Evolutionary conservation across 1,284 basidiomycete genomes (phyloP).

Genomic region (Dichomitus squalens): DNA sequence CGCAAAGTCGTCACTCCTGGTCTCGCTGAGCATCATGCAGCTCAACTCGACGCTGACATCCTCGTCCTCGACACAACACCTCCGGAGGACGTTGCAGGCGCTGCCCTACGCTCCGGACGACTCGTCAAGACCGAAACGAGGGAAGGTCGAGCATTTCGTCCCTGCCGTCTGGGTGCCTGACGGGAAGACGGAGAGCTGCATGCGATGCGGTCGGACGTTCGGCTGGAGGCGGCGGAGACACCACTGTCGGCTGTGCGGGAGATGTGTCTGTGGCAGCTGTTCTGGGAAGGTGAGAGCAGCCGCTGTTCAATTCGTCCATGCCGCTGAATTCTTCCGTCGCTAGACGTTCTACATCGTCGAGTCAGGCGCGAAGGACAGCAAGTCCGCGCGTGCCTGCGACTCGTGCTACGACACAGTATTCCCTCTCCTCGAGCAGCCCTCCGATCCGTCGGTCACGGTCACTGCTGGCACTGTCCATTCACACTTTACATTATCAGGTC

Average conservation of each 20-base stretch:
- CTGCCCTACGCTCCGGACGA: constrained; percentile 66
- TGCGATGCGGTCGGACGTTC: constrained; percentile 80
- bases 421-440: constrained; percentile 52
- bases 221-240: constrained; percentile 84
- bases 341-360: constrained; percentile 82
- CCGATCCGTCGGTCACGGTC: constrained; percentile 17
- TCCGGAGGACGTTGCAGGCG: constrained; percentile 72
- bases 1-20: constrained; percentile 72
- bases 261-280: constrained; percentile 84
- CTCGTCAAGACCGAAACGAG: constrained; percentile 42
- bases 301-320: constrained; percentile 4
- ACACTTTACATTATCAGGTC: constrained; percentile 47
- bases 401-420: constrained; percentile 87
- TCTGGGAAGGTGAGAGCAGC: constrained; percentile 65
- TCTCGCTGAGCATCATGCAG: constrained; percentile 65
- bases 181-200: constrained; percentile 77
- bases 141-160: constrained; percentile 83
- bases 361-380: constrained; percentile 50
- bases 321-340: not conserved
- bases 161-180: constrained; percentile 95
- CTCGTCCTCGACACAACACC: constrained; percentile 71
- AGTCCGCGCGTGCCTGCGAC: constrained; percentile 81
- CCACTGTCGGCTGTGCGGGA: constrained; percentile 89
- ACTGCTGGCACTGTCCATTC: constrained; percentile 32
- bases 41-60: constrained; percentile 81